Evolutionary conservation across 1,284 basidiomycete species (phyloP), one percentile per base, ranked within the genome.

Genomic region (Ustilago bromivora): DNA sequence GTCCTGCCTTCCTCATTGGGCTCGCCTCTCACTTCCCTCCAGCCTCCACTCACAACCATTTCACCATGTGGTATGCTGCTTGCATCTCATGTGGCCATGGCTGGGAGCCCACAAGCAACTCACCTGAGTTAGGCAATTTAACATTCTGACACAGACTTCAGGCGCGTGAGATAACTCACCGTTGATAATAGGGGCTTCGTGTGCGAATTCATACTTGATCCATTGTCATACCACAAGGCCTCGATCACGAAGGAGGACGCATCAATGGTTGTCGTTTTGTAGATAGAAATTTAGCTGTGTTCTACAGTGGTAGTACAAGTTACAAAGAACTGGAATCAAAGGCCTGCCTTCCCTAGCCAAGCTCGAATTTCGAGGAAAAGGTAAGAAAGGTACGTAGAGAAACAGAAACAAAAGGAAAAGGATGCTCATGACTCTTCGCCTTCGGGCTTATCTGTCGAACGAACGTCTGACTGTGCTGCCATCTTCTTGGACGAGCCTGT

Each of bases 401-500:
- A 57, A 10, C 9, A 13, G 15, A n/a, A 28, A 28, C 23, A 28
- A 40, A 19, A 17, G 31, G 31, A 31, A 4, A 7, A 51, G 8
- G 28, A 51, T 1, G 5, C 40, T 68, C 56, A 73, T 12, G 65
- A 68, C 7, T 73, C 71, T 43, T 68, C 57, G 8, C 32, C 49
- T 8, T 70, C 64, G 31, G 64, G 32, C 61, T 65, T 68, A 49
- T 73, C 71, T 13, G 71, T 73, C 43, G 71, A 68, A 15, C 71
- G 65, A 36, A 73, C 66, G 23, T 68, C 68, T 38, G 67, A 67
- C 61, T 70, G 68, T 41, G 70, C 70, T 4, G 71, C 78, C 78
- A 77, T 79, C 67, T 77, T 76, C 52, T 71, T 77, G 28, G 71
- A 49, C 10, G 65, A 64, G 31, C 62, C 54, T n/a, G 78, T 66